Evolutionary conservation across 2,329 filamentous ascomycete species (phyloP), one percentile per base, ranked within the genome.

Genomic region (Penicillium verrucosum): DNA sequence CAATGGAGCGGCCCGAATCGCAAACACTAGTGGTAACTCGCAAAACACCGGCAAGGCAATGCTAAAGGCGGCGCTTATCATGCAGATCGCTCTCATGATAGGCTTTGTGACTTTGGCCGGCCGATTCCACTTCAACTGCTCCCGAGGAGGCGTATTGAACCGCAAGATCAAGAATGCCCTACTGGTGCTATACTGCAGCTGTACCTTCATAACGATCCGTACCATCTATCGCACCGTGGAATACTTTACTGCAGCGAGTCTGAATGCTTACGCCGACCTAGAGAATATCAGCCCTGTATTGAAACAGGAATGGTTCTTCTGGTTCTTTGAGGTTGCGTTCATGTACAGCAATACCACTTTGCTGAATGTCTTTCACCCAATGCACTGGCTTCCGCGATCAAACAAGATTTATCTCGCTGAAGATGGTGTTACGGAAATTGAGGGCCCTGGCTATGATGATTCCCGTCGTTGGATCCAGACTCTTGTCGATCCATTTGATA

Each of bases 281-380:
- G 65, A 63, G 60, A 74, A 55, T 66, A 76, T 72, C 29, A 69
- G 65, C 30, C 69, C 70, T 1, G 40, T 70, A 16, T 51, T 72
- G 51, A 73, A 72, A 41, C 74, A 80, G 47, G 81, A 85, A 54
- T 76, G 76, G 64, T 81, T 78, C 60, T 81, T 83, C 58, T 84
- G 79, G 77, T 70, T 83, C 32, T 82, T 84, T 56, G 82, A 84
- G 61, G 76, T 75, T 5, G 65, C 71, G 3, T 75, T 82, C 50
- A 82, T 84, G 77, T 77, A 81, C 18, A 59, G 75, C 47, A 82
- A 82, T 59, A 80, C 78, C 12, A 72, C 75, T 5, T 60, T 84
- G 50, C 70, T 83, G n/a, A 82, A 82, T 57, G 54, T 80, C 21
- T 81, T 75, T 45, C 81, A 82, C 53, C 81, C 81, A 0, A 80